These are phyloP conservation scores for Neocallimastix lanati DNA, from an alignment of 192 early-diverging fungal species.

Conservation along the genomic window DNA sequence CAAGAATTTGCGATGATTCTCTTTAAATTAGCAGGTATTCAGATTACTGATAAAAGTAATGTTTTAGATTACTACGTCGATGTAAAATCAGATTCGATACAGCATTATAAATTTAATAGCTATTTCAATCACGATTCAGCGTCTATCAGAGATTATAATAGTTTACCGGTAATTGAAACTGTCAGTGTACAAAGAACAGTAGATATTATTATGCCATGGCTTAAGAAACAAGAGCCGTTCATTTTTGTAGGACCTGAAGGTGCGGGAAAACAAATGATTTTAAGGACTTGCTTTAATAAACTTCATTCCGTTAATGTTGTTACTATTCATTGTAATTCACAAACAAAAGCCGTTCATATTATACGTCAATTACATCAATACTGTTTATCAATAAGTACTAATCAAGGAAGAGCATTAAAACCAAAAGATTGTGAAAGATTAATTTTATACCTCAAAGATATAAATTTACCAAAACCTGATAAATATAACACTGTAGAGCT, in stretches of 20 bases:
- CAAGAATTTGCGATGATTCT: constrained; percentile 23
- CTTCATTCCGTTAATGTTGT: constrained; percentile 16
- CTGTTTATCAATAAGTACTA: constrained; percentile 21
- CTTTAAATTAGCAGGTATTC: constrained; percentile 17
- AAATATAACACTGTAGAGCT: constrained; percentile 39
- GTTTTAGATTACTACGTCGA: constrained; percentile 21
- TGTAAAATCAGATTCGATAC: constrained; percentile 7
- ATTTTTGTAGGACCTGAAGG: constrained; percentile 34
- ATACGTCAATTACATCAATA: constrained; percentile 26
- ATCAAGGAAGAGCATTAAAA: constrained; percentile 21
- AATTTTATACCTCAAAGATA: constrained; percentile 40
- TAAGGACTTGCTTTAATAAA: constrained; percentile 25
- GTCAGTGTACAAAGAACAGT: constrained; percentile 17
- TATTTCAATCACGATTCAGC: constrained; percentile 12
- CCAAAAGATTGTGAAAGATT: constrained; percentile 29
- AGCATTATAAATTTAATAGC: constrained; percentile 14
- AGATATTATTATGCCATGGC: constrained; percentile 30
- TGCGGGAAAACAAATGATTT: constrained; percentile 28
- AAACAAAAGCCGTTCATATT: constrained; percentile 27
- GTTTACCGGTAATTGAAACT: constrained; percentile 25
- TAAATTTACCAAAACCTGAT: constrained; percentile 36
- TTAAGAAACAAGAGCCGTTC: constrained; percentile 19
- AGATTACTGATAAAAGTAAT: constrained; percentile 17
- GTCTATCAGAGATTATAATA: background rate
- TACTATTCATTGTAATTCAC: constrained; percentile 34